These are phyloP conservation scores for Nakazawaea molendinolei DNA, from an alignment of 805 yeast species.

Conservation along the genomic window DNA sequence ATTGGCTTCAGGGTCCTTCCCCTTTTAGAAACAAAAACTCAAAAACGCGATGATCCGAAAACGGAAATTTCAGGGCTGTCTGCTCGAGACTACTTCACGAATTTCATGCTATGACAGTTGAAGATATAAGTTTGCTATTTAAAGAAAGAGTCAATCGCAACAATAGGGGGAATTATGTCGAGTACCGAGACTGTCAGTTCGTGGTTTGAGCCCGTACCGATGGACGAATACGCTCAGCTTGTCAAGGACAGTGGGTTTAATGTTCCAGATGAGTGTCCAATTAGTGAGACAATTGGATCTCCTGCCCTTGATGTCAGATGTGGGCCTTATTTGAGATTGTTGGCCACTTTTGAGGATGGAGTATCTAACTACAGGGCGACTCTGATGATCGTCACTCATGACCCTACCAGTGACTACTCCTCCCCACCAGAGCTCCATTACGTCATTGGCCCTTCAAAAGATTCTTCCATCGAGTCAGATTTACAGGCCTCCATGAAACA, in stretches of 20 bases:
- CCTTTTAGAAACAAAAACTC: no score
- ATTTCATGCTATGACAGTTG: no score
- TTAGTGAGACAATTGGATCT: slow-evolving; percentile 16
- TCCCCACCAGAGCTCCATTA: slow-evolving; percentile 24
- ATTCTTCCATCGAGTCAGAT: slow-evolving; percentile 12
- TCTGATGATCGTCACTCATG: slow-evolving; percentile 56
- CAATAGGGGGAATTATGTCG: background rate
- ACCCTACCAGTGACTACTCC: slow-evolving; percentile 20
- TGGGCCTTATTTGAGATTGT: slow-evolving; percentile 74
- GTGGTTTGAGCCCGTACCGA: slow-evolving; percentile 25
- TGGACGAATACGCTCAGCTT: slow-evolving; percentile 17
- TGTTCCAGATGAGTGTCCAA: slow-evolving; percentile 10
- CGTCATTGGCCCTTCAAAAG: slow-evolving; percentile 28
- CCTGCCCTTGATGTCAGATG: slow-evolving; percentile 42
- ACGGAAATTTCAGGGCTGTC: no score
- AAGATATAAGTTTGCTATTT: no score
- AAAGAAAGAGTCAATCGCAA: background rate
- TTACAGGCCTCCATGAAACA: slow-evolving; percentile 11
- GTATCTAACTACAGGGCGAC: slow-evolving; percentile 57
- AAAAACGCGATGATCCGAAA: no score
- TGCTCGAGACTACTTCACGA: no score
- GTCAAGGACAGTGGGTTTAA: slow-evolving; percentile 17
- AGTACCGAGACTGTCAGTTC: background rate
- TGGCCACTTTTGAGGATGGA: slow-evolving; percentile 52
- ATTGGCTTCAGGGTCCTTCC: no score